A percentile compares a stretch with the other conserved stretches of the same genome.
Conservation (phyloP, 306 rosid genomes). For the Potentilla sterilis region DNA sequence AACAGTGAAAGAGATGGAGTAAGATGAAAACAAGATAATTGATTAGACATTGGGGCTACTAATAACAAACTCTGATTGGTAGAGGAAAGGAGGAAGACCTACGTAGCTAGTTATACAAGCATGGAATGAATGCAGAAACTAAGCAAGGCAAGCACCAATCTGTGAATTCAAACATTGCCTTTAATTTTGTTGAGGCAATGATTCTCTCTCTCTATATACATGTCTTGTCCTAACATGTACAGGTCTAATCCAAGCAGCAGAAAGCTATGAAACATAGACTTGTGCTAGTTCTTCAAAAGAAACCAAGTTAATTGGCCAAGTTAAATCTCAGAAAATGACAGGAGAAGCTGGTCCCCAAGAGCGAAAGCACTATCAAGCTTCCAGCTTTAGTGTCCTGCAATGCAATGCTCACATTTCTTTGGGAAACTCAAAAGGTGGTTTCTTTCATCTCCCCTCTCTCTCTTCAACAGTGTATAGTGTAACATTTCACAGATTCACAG, state of each 20-base stretch:
- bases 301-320: conserved; percentile 50
- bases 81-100: conserved; percentile 23
- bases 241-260: conserved; percentile 54
- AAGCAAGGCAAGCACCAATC: conserved; percentile 13
- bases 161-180: conserved; percentile 30
- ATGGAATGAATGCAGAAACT: conserved; percentile 5
- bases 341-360: conserved; percentile 56
- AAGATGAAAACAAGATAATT: conserved; percentile 26
- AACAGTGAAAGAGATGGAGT: conserved; percentile 7
- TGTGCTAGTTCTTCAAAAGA: conserved; percentile 53
- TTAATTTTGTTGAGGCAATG: conserved; percentile 24
- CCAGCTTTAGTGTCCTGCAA: conserved; percentile 66
- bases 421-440: conserved; percentile 64
- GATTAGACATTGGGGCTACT: conserved; percentile 33
- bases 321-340: conserved; percentile 38
- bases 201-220: conserved; percentile 22
- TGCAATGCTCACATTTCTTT: conserved; percentile 49
- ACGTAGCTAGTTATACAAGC: background rate
- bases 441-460: conserved; percentile 14
- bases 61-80: conserved; percentile 34
- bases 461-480: conserved; percentile 37
- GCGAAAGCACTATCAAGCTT: conserved; percentile 45
- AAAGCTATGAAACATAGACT: conserved; percentile 51
- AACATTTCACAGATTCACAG: conserved; percentile 7
- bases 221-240: conserved; percentile 18